A percentile compares a stretch with the other conserved stretches of the same genome.
Conservation (phyloP, 2,329 filamentous ascomycete genomes). For the Didymella keratinophila region DNA sequence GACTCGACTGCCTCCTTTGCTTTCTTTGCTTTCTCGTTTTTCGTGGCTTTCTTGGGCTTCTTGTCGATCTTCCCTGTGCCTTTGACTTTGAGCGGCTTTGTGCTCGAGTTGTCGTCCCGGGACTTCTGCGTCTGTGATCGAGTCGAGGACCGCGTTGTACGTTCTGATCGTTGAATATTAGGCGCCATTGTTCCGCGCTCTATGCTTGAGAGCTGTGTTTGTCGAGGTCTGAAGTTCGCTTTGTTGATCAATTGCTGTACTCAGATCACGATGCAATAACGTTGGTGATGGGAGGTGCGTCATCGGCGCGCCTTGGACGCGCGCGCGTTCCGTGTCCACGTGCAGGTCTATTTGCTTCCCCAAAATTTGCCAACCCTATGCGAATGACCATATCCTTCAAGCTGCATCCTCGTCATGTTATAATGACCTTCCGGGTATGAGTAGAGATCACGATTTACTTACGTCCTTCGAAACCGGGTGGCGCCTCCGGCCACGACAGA, state of each 20-base stretch:
- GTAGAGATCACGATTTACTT: too few species aligned
- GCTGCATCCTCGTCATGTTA: too few species aligned
- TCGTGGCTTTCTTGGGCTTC: background rate
- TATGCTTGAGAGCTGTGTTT: background rate
- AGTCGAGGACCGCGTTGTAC: constrained; percentile 26
- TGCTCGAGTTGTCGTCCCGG: background rate
- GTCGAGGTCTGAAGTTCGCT: background rate
- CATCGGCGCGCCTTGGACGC: background rate
- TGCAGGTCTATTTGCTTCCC: background rate
- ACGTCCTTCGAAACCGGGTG: too few species aligned
- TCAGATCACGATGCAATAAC: background rate
- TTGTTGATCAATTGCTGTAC: background rate
- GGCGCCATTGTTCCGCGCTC: background rate
- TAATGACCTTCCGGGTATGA: too few species aligned
- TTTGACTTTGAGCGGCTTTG: background rate
- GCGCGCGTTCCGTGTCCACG: background rate
- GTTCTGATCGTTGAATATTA: background rate
- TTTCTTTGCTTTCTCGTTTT: background rate
- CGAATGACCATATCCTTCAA: too few species aligned
- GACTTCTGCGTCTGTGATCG: background rate
- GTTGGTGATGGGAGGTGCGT: background rate
- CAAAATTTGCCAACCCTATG: background rate
- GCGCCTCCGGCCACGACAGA: too few species aligned
- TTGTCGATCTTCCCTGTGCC: background rate
- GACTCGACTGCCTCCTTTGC: background rate